Conservation (phyloP, 495 filamentous ascomycete species). For the Bathelium albidoporum region DNA sequence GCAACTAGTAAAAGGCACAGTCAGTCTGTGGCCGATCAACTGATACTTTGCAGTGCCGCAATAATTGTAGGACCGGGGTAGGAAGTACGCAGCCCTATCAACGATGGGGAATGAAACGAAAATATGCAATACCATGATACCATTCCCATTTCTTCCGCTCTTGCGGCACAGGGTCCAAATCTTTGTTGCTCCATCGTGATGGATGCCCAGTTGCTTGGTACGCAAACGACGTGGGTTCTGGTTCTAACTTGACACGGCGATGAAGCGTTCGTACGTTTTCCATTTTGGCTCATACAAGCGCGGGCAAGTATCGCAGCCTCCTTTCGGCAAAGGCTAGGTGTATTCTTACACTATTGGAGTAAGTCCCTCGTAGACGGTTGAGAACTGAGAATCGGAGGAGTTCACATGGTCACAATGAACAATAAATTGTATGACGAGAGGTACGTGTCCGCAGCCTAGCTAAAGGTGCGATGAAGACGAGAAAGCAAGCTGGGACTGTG, state of each 20-base stretch:
- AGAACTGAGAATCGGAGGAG: too few species aligned
- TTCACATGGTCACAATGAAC: background rate
- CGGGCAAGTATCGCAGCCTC: background rate
- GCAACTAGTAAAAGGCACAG: background rate
- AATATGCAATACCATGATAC: slow-evolving; percentile 11
- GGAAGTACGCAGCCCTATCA: background rate
- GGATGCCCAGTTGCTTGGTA: slow-evolving; percentile 7
- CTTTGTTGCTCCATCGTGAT: slow-evolving; percentile 11
- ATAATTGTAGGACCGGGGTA: background rate
- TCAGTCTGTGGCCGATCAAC: background rate
- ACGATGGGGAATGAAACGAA: background rate
- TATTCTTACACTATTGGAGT: too few species aligned
- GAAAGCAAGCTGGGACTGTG: background rate
- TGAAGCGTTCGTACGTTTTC: background rate
- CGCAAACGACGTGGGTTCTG: slow-evolving; percentile 12
- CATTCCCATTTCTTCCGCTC: slow-evolving; percentile 16
- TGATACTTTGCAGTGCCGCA: background rate
- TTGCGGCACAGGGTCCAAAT: slow-evolving; percentile 16
- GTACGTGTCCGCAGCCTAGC: background rate
- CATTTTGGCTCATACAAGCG: background rate
- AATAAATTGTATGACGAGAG: background rate
- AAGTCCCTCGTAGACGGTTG: too few species aligned
- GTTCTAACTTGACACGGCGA: slow-evolving; percentile 4
- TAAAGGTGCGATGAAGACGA: background rate
- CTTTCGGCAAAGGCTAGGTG: background rate